Base-by-base conservation (phyloP, 306 rosid species). In the Acmispon strigosus region DNA sequence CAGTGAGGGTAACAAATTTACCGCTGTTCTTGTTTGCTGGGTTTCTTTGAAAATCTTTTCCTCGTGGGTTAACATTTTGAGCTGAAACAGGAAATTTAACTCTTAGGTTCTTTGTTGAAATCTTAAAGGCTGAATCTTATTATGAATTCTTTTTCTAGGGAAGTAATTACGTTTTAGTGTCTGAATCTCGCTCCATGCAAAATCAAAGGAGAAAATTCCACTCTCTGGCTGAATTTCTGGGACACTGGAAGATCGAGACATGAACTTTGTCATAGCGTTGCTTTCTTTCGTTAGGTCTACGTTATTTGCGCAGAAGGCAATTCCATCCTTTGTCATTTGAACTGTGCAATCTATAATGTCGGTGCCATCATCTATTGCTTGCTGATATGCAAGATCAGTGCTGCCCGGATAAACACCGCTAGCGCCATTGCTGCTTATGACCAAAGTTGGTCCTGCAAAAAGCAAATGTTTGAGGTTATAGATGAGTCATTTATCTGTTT, bases 281-380 rank as follows among this genome's bases (percentile, higher is more conserved):
- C 90, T 91, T 39, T 69, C 73, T 39, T 29, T n/a, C 4, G 60
- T 68, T 34, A 95, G 86, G 77, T 91, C 96, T 7, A 77, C 36
- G 0, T 41, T 4, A 24, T 74, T 68, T 52, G 85, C 74, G 76
- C 99, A 95, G 84, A 95, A 91, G 51, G 96, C 82, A 51, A 85
- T 84, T 39, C 91, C 92, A 52, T 95, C 99, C 76, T 88, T 89
- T 42, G 97, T 82, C 83, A 95, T 75, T 81, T 95, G 97, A 60
- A 95, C 96, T 6, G 96, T 68, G 83, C 99, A 91, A 82, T 91
- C 99, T 52, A 95, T 91, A 11, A 95, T 78, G 77, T 95, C 96
- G 0, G 89, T 83, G 0, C 96, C 97, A 13, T 89, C 96, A 10
- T 76, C 78, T 71, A 95, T 61, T 39, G 99, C 96, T 78, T 67